Conservation (phyloP, 2,329 filamentous ascomycete species). For the Penicillium corylophilum region DNA sequence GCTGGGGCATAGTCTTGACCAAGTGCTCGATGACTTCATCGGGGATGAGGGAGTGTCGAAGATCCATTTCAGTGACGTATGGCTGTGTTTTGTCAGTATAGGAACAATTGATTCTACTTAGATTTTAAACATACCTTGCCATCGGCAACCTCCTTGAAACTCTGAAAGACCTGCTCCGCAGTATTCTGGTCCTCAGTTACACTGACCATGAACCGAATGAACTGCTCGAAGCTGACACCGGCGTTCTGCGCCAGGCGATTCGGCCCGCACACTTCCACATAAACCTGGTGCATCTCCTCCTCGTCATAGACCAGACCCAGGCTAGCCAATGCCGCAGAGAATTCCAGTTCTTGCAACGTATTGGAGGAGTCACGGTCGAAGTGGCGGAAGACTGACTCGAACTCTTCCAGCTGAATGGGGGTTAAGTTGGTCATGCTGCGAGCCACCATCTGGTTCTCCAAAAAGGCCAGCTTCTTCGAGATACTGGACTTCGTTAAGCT, state of each 20-base stretch:
- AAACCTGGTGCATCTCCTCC: slow-evolving; percentile 96
- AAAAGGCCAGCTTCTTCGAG: slow-evolving; percentile 91
- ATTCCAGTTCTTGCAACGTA: slow-evolving; percentile 87
- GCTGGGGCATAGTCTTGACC: slow-evolving; percentile 78
- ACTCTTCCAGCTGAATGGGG: slow-evolving; percentile 96
- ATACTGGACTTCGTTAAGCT: slow-evolving; percentile 88
- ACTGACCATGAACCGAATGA: slow-evolving; percentile 98
- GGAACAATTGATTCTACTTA: background rate
- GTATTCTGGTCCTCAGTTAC: slow-evolving; percentile 99
- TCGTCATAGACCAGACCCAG: slow-evolving; percentile 95
- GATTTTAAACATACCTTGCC: slow-evolving; percentile 64
- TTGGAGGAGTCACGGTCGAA: slow-evolving; percentile 95
- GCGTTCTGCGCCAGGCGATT: slow-evolving; percentile 57
- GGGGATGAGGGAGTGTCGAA: slow-evolving; percentile 89
- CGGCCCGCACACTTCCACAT: slow-evolving; percentile 74
- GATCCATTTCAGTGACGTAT: slow-evolving; percentile 96
- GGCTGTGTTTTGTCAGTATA: slow-evolving; percentile 50
- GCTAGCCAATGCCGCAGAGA: slow-evolving; percentile 92
- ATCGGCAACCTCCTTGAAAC: slow-evolving; percentile 94
- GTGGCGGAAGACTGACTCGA: slow-evolving; percentile 96
- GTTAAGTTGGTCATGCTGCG: slow-evolving; percentile 98
- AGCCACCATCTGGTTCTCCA: slow-evolving; percentile 98
- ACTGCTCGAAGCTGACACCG: slow-evolving; percentile 94
- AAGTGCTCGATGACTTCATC: slow-evolving; percentile 97
- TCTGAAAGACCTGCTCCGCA: slow-evolving; percentile 97